Conservation (phyloP, 2,329 filamentous ascomycete species). For the Phyllosticta citribraziliensis region DNA sequence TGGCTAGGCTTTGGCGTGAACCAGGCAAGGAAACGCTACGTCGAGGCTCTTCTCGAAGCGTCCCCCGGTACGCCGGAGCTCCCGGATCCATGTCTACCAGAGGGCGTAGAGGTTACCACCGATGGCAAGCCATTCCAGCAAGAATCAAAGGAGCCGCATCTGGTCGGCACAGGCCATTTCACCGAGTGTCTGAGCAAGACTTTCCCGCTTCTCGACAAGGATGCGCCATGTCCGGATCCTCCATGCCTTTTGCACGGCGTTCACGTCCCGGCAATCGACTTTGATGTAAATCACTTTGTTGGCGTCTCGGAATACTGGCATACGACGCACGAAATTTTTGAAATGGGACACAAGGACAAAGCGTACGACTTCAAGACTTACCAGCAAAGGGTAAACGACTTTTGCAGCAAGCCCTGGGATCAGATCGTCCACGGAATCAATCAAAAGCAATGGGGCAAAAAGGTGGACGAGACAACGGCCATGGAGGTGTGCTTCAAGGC, state of each 20-base stretch:
- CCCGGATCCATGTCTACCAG: constrained; percentile 84
- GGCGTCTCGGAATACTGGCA: constrained; percentile 99
- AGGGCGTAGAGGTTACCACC: constrained; percentile 62
- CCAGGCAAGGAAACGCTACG: constrained; percentile 74
- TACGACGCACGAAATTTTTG: constrained; percentile 90
- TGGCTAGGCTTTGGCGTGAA: constrained; percentile 98
- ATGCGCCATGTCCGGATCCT: constrained; percentile 68
- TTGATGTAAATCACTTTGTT: constrained; percentile 93
- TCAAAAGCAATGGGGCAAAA: constrained; percentile 61
- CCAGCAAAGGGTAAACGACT: constrained; percentile 72
- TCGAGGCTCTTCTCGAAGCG: constrained; percentile 63
- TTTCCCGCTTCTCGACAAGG: constrained; percentile 80
- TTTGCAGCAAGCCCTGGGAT: constrained; percentile 76
- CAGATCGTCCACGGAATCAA: constrained; percentile 59
- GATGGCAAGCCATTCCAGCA: constrained; percentile 51
- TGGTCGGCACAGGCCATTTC: constrained; percentile 81
- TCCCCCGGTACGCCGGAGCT: constrained; percentile 56
- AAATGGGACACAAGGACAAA: constrained; percentile 62
- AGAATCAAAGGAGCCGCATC: constrained; percentile 40
- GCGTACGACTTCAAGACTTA: constrained; percentile 88
- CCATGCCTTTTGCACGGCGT: constrained; percentile 87
- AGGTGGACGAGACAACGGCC: constrained; percentile 63
- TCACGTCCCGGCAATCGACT: constrained; percentile 91
- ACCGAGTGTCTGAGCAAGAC: constrained; percentile 74
- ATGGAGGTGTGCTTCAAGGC: constrained; percentile 94